Percentiles rank a stretch among this genome's conserved stretches.
These are phyloP conservation scores for Erucastrum elatum DNA, from an alignment of 345 rosid species.

Conservation along the genomic window DNA sequence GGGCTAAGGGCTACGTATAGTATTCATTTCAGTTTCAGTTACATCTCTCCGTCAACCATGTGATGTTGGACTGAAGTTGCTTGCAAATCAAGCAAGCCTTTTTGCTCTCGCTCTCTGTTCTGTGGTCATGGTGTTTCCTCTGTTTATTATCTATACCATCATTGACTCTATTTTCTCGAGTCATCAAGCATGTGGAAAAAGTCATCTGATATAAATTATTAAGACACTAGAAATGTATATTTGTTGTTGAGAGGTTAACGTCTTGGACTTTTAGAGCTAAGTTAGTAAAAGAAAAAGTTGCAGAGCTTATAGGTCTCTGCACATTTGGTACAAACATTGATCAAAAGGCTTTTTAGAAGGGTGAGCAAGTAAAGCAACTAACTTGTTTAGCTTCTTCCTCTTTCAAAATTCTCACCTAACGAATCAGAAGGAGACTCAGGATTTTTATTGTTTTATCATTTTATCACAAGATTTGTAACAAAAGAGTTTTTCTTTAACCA, in stretches of 20 bases:
- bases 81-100: too few relatives aligned
- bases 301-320: conserved; percentile 3
- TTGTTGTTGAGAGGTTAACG: conserved; percentile 11
- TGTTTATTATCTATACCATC: too few relatives aligned
- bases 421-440: neutral
- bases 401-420: conserved; percentile 18
- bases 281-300: neutral
- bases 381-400: conserved; percentile 5
- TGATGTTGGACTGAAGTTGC: too few relatives aligned
- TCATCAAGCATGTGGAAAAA: too few relatives aligned
- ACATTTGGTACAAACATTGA: conserved; percentile 34
- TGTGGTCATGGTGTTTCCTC: too few relatives aligned
- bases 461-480: neutral
- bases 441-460: neutral
- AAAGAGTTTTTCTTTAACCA: neutral
- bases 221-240: neutral
- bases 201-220: too few relatives aligned
- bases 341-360: conserved; percentile 29
- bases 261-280: conserved; percentile 19
- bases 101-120: too few relatives aligned
- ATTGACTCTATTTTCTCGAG: too few relatives aligned
- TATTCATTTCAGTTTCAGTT: too few relatives aligned
- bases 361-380: conserved; percentile 20
- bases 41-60: too few relatives aligned
- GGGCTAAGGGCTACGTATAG: too few relatives aligned